phyloP scores from a whole-genome alignment of 371 early-diverging fungal genomes.

The Capniomyces stellatus region DNA sequence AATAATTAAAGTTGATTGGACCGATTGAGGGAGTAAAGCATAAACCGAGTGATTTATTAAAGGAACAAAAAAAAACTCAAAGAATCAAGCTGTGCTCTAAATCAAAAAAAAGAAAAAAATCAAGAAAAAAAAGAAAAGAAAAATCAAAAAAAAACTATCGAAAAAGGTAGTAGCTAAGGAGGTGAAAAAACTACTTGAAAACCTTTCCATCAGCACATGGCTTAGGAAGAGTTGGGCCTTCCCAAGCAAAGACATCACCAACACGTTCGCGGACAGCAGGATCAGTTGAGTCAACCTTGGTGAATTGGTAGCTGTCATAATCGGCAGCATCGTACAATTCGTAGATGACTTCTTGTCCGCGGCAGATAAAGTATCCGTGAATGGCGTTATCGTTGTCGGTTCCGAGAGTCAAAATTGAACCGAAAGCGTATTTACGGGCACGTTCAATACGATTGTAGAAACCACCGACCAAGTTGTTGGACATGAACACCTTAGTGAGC shows the following conservation, averaged over 20 bases:
- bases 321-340: constrained; percentile 79
- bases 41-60: too few species aligned
- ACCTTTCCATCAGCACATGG: constrained; percentile 52
- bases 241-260: constrained; percentile 41
- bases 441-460: constrained; percentile 85
- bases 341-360: constrained; percentile 72
- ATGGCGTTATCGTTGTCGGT: constrained; percentile 77
- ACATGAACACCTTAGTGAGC: constrained; percentile 63
- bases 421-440: constrained; percentile 92
- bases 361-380: constrained; percentile 82
- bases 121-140: too few species aligned
- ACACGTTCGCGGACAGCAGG: constrained; percentile 32
- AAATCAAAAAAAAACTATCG: too few species aligned
- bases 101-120: too few species aligned
- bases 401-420: constrained; percentile 68
- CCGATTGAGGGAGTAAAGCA: too few species aligned
- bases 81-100: too few species aligned
- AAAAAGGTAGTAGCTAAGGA: too few species aligned
- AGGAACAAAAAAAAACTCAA: too few species aligned
- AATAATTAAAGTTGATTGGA: too few species aligned
- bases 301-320: constrained; percentile 69
- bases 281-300: constrained; percentile 52
- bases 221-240: constrained; percentile 26
- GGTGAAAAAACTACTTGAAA: too few species aligned
- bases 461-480: constrained; percentile 75